phyloP scores from a whole-genome alignment of 805 yeast species.

The Starmera pachycereana region DNA sequence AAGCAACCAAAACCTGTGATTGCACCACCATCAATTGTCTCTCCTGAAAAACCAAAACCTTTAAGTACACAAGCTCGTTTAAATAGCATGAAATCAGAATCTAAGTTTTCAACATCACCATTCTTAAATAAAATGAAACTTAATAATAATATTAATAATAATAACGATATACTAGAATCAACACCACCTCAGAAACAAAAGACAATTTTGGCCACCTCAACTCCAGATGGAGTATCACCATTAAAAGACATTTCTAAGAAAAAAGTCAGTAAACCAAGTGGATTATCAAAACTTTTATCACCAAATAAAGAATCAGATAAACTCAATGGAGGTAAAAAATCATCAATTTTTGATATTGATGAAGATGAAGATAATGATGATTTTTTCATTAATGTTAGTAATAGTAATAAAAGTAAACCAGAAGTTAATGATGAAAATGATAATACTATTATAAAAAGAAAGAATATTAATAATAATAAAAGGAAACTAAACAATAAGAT shows the following conservation, averaged over 20 bases:
- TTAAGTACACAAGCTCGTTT: not conserved
- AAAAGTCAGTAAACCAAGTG: conserved; percentile 11
- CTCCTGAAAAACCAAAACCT: conserved; percentile 10
- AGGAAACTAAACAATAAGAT: conserved; percentile 9
- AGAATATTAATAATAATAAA: conserved; percentile 12
- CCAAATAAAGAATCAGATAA: conserved; percentile 4
- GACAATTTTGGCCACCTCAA: conserved; percentile 15
- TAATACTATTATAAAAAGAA: conserved; percentile 6
- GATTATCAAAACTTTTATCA: conserved; percentile 15
- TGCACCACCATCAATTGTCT: conserved; percentile 3
- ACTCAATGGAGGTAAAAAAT: conserved; percentile 4
- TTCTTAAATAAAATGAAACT: conserved; percentile 8
- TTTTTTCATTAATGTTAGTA: conserved; percentile 12
- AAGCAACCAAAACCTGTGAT: conserved; percentile 9
- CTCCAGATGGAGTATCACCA: conserved; percentile 18
- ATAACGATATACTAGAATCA: conserved; percentile 5
- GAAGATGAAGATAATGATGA: conserved; percentile 20
- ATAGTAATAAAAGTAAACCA: conserved; percentile 2
- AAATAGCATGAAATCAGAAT: conserved; percentile 4
- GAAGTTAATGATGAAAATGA: conserved; percentile 11
- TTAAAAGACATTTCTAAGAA: conserved; percentile 9
- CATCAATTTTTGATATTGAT: conserved; percentile 18
- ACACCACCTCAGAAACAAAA: conserved; percentile 5
- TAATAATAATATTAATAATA: not conserved
- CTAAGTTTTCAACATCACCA: conserved; percentile 15